Evolutionary conservation across 2,329 filamentous ascomycete species (phyloP), one percentile per base, ranked within the genome.

Genomic region (Pezicula radicicola): DNA sequence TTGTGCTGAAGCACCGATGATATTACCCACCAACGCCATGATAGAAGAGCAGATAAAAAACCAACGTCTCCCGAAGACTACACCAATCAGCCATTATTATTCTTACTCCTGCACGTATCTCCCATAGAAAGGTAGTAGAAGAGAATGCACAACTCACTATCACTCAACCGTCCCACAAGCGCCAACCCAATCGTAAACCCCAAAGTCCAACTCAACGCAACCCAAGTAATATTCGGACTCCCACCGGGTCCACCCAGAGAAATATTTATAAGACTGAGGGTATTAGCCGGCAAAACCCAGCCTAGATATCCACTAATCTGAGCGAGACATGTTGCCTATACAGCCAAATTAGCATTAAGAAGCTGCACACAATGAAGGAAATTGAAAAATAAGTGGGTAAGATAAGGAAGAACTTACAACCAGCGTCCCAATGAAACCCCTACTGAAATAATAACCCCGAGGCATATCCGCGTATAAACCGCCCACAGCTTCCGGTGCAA

Each of bases 11-110:
- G 61, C 67, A 36, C 70, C 69, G 9, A 74, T 58, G 49, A 73
- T 67, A 53, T 65, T 68, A 19, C 71, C 71, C n/a, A 71, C 36
- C n/a, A 72, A 58, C 1, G 63, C 66, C n/a, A 74, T 19, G 15
- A 44, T 19, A 9, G 41, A 44, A 44, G 18, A 12, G 18, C 41
- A 19, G 19, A 44, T 44, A 21, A 44, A 44, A n/a, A 44, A 44
- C 67, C 70, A 73, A 54, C 71, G 67, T 33, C 72, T 68, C n/a
- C 73, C 73, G 48, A 72, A 75, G 28, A 75, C 41, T 44, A 6
- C 15, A 28, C 12, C 5, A 1, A 13, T 12, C 13, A 19, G 9
- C 19, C 21, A 19, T 19, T 19, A 19, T 19, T 7, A 2, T 27
- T n/a, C 19, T 18, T 19, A 27, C 19, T 44, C 9, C 7, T 1